Evolutionary conservation across 2,329 filamentous ascomycete species (phyloP).

Genomic region (Westerdykella ornata): DNA sequence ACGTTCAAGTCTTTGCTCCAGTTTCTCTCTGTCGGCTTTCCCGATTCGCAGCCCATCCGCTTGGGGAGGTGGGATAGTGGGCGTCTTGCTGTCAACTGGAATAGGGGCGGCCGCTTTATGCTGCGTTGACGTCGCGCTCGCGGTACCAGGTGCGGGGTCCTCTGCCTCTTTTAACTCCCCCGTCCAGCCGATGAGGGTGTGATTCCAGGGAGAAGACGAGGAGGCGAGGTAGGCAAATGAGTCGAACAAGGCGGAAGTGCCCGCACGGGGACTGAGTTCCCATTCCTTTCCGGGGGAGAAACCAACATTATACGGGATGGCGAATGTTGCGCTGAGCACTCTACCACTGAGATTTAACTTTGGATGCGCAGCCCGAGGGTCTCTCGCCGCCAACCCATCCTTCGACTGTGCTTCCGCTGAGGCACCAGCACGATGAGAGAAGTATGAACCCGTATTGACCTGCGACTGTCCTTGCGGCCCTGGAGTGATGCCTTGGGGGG

Average conservation of each 20-base stretch:
- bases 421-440: conserved; percentile 7
- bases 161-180: conserved; percentile 56
- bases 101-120: conserved; percentile 76
- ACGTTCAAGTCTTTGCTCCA: conserved; percentile 68
- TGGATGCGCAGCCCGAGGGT: conserved; percentile 52
- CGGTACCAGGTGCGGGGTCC: conserved; percentile 9
- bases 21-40: conserved; percentile 59
- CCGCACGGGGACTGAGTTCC: conserved; percentile 69
- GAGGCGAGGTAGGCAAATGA: conserved; percentile 84
- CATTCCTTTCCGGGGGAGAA: conserved; percentile 50
- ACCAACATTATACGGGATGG: conserved; percentile 55
- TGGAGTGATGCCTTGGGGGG: conserved; percentile 28
- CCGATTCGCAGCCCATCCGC: conserved; percentile 65
- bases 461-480: conserved; percentile 17
- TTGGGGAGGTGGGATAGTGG: conserved; percentile 52
- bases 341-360: conserved; percentile 54
- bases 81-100: conserved; percentile 58
- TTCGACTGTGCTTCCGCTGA: conserved; percentile 42
- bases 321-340: conserved; percentile 58
- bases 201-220: conserved; percentile 77
- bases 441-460: conserved; percentile 36
- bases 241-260: conserved; percentile 87
- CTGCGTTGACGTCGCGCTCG: conserved; percentile 50
- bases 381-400: conserved; percentile 46
- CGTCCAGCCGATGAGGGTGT: conserved; percentile 90